Conservation (phyloP, 352 stramenopile genomes). For the Aphanomyces stellatus region DNA sequence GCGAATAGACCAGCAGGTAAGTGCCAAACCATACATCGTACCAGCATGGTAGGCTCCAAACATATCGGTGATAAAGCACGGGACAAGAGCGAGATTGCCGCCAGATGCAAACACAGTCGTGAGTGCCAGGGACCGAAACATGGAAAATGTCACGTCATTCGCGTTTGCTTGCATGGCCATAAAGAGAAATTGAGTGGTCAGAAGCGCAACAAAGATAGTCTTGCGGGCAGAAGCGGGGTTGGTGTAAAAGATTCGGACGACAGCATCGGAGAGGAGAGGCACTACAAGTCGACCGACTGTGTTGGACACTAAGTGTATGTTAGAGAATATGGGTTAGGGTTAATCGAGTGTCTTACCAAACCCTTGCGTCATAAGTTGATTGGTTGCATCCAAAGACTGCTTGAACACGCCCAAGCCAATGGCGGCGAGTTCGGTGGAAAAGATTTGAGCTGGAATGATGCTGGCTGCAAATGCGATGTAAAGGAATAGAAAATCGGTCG, state of each 20-base stretch:
- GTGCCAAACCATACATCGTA: conserved; percentile 21
- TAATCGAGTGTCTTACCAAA: not conserved
- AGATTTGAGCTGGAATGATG: not conserved
- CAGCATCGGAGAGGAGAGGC: conserved; percentile 2
- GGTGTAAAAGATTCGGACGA: conserved; percentile 16
- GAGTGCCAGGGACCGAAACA: not conserved
- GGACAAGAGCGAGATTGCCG: conserved; percentile 16
- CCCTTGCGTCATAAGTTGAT: not conserved
- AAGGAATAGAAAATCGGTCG: conserved; percentile 3
- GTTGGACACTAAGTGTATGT: not conserved
- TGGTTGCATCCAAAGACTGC: not conserved
- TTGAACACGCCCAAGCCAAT: not conserved
- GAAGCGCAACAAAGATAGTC: not conserved
- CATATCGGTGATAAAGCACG: conserved; percentile 22
- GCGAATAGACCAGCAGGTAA: conserved; percentile 18
- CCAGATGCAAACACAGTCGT: conserved; percentile 13
- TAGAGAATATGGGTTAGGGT: not conserved
- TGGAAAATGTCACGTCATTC: not conserved
- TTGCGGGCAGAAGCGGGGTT: conserved; percentile 20
- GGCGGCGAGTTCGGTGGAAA: not conserved
- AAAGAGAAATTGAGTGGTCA: not conserved
- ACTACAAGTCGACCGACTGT: not conserved
- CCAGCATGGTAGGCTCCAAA: conserved; percentile 23
- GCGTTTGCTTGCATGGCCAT: not conserved
- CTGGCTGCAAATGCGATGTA: conserved; percentile 8